Base-by-base conservation (phyloP, 805 yeast genomes). In the Wickerhamomyces bovis region DNA sequence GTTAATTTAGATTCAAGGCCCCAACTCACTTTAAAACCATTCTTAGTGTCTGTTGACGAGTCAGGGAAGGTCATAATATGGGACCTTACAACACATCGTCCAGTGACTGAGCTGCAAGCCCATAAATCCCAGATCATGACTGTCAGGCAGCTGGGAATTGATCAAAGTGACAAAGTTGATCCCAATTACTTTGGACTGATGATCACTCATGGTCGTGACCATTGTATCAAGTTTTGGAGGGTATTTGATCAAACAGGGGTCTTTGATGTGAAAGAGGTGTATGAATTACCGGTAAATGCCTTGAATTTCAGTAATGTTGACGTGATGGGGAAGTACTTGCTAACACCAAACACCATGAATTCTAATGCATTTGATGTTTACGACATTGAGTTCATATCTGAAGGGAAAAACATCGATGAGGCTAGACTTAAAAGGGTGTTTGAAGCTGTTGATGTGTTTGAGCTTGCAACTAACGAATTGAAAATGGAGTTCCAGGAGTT, bases 271-370 rank as follows among this genome's bases (percentile, higher is more conserved):
- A 55, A 7, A 56, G 64, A 53, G 52, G 61, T 68, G 1, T 71
- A 74, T 50, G 72, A 75, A 16, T 69, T 84, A 53, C 89, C 89
- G 6, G 84, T 85, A 39, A 88, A 88, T 61, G 71, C 87, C 4
- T 66, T 88, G 52, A 87, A 85, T 55, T 88, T 83, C 61, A 76
- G 89, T 53, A 79, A 81, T 45, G 79, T 82, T n/a, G 81, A 73
- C 6, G 62, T 74, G 16, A 45, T 42, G 8, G 58, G 60, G 1
- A 58, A 65, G 15, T 53, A 52, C 13, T 47, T 78, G 22, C 58
- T 82, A 0, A 76, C 86, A 1, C 89, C 95, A 0, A 80, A 83
- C 16, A 78, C 89, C 0, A 62, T 71, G 10, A 77, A 78, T 55
- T 80, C 94, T 0, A 78, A 82, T 38, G 71, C 72, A 30, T 73